These are phyloP conservation scores for Botrytis hyacinthi DNA, from an alignment of 2,329 filamentous ascomycete species.

Conservation along the genomic window DNA sequence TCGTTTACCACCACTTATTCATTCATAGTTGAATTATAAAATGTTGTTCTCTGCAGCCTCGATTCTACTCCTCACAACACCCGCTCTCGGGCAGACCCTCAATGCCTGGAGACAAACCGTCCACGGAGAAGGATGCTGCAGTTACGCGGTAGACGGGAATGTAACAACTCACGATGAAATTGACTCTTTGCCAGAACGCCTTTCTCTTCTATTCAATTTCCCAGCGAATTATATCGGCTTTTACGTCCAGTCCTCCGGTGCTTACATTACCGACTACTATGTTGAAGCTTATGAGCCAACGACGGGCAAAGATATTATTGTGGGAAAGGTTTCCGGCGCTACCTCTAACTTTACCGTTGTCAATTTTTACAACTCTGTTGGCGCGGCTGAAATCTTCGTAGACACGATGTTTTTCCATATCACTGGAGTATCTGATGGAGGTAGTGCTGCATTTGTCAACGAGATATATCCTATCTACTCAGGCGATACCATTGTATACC, in stretches of 20 bases:
- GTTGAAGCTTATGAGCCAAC: background rate
- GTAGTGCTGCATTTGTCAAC: background rate
- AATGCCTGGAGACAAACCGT: background rate
- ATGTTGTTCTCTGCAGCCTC: background rate
- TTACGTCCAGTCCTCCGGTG: conserved; percentile 6
- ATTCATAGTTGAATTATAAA: background rate
- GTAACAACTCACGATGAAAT: background rate
- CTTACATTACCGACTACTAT: conserved; percentile 15
- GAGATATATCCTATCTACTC: conserved; percentile 12
- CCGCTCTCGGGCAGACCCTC: background rate
- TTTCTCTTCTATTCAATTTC: background rate
- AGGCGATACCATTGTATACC: conserved; percentile 2
- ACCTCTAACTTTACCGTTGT: conserved; percentile 9
- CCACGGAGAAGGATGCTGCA: background rate
- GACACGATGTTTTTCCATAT: background rate
- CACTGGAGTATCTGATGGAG: background rate
- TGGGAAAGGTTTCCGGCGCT: conserved; percentile 5
- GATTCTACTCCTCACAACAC: background rate
- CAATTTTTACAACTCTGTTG: background rate
- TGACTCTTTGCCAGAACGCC: background rate
- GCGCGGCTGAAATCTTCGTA: background rate
- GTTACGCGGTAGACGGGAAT: background rate
- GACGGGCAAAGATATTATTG: background rate
- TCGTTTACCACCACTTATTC: background rate
- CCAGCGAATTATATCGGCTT: background rate